A percentile compares a stretch with the other conserved stretches of the same genome.
These are phyloP conservation scores for Penicillium sp. DNA, from an alignment of 2,329 filamentous ascomycete genomes.

Conservation along the genomic window DNA sequence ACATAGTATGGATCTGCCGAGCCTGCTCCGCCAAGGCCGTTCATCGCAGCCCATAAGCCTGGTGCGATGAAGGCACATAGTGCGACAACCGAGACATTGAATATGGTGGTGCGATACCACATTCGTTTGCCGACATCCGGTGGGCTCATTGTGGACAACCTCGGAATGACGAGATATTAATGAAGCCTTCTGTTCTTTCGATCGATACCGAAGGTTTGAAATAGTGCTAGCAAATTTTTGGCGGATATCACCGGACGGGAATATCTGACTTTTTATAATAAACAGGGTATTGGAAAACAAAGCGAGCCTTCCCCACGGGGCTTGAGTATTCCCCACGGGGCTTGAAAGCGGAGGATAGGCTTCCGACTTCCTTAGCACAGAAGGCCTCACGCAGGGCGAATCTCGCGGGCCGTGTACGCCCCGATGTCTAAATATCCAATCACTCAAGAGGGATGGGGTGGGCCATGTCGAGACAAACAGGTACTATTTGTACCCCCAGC, in stretches of 20 bases:
- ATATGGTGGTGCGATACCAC: conserved; percentile 7
- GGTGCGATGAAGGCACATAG: conserved; percentile 11
- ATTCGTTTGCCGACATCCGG: conserved; percentile 2
- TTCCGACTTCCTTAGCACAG: not conserved
- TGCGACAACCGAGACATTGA: conserved; percentile 7
- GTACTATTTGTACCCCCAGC: not conserved
- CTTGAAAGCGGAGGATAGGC: not conserved
- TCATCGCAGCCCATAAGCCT: conserved; percentile 13
- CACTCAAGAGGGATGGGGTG: not conserved
- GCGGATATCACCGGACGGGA: too few relatives aligned
- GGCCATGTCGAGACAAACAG: not conserved
- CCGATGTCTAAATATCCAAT: not conserved
- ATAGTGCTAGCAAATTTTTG: too few relatives aligned
- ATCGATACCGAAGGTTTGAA: too few relatives aligned
- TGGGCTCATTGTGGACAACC: not conserved
- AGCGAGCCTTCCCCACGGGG: not conserved
- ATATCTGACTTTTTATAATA: not conserved
- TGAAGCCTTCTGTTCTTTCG: too few relatives aligned
- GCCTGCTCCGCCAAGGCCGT: conserved; percentile 7
- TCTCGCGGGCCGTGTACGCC: not conserved
- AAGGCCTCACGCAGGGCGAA: not conserved
- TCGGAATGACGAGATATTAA: too few relatives aligned
- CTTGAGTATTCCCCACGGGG: not conserved
- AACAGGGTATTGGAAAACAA: not conserved
- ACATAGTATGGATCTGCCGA: conserved; percentile 4